Evolutionary conservation across 495 filamentous ascomycete genomes (phyloP).

Genomic region (Aspergillus coremiiformis): DNA sequence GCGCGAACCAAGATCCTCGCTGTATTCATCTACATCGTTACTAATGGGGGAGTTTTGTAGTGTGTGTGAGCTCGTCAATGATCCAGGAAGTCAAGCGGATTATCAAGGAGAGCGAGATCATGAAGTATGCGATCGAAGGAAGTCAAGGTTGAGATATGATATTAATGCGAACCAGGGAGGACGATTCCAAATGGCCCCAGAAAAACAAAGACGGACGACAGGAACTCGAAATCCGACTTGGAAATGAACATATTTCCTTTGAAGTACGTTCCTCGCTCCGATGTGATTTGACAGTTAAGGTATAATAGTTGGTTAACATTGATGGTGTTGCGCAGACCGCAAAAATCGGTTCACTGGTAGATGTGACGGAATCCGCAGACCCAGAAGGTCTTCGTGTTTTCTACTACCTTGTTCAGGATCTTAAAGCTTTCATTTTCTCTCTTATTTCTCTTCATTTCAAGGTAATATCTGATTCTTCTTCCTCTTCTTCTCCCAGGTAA

Average conservation of each 20-base stretch:
- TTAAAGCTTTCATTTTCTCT: constrained; percentile 95
- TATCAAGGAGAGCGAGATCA: constrained; percentile 94
- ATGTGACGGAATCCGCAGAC: constrained; percentile 92
- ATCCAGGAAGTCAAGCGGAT: constrained; percentile 93
- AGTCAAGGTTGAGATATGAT: background rate
- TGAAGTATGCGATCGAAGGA: constrained; percentile 60
- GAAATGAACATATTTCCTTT: constrained; percentile 96
- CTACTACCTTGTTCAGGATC: constrained; percentile 97
- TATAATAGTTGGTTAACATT: background rate
- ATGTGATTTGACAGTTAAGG: background rate
- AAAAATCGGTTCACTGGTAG: constrained; percentile 95
- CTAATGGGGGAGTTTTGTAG: constrained; percentile 45
- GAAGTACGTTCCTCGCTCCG: constrained; percentile 53
- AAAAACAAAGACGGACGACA: constrained; percentile 99
- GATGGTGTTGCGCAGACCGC: constrained; percentile 59
- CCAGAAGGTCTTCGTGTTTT: constrained; percentile 98
- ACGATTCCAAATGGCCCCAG: constrained; percentile 97
- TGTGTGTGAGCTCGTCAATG: constrained; percentile 93
- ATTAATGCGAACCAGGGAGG: constrained; percentile 58
- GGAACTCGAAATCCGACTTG: constrained; percentile 90
- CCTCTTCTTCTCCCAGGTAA: too few species aligned
- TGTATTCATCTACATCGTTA: constrained; percentile 2
- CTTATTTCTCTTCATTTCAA: constrained; percentile 97
- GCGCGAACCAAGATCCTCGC: constrained; percentile 25
- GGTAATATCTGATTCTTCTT: constrained; percentile 34